Percentiles rank a stretch among this genome's conserved stretches.
phyloP scores from a whole-genome alignment of 768 basidiomycete genomes.

The Dendrothele bispora region DNA sequence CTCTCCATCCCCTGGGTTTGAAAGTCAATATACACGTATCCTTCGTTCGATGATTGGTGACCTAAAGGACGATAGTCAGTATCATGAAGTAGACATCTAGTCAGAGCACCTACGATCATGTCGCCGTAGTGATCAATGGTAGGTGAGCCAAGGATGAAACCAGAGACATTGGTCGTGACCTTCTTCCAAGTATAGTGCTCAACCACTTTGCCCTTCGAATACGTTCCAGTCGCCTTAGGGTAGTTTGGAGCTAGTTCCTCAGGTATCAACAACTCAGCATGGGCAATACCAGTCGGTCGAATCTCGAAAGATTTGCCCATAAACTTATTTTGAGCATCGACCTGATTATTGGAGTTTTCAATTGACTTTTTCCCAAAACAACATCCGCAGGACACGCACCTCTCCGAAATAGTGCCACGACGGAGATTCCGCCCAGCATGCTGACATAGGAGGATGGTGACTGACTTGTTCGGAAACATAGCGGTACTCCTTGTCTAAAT shows the following conservation, averaged over 20 bases:
- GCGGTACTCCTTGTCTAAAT: conserved; percentile 83
- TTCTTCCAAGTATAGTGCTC: conserved; percentile 98
- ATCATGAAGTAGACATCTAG: background rate
- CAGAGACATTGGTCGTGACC: conserved; percentile 87
- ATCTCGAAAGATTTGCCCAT: conserved; percentile 98
- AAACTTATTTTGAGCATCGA: conserved; percentile 96
- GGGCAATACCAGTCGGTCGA: conserved; percentile 91
- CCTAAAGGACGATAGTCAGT: conserved; percentile 32
- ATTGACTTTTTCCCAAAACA: background rate
- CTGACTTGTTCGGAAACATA: conserved; percentile 97
- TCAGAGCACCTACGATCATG: conserved; percentile 57
- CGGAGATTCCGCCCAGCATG: conserved; percentile 92
- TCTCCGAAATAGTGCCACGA: conserved; percentile 91
- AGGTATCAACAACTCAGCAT: conserved; percentile 80
- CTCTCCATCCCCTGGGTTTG: conserved; percentile 95
- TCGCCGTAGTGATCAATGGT: conserved; percentile 94
- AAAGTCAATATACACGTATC: conserved; percentile 90
- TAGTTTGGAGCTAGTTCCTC: conserved; percentile 61
- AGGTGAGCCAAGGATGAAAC: conserved; percentile 88
- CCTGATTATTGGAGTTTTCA: conserved; percentile 38
- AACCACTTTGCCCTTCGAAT: conserved; percentile 53
- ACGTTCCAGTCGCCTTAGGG: conserved; percentile 50
- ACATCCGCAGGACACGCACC: conserved; percentile 33
- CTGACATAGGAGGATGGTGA: conserved; percentile 95
- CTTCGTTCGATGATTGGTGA: conserved; percentile 88